phyloP scores from a whole-genome alignment of 1,284 basidiomycete genomes.

The Abortiporus biennis region DNA sequence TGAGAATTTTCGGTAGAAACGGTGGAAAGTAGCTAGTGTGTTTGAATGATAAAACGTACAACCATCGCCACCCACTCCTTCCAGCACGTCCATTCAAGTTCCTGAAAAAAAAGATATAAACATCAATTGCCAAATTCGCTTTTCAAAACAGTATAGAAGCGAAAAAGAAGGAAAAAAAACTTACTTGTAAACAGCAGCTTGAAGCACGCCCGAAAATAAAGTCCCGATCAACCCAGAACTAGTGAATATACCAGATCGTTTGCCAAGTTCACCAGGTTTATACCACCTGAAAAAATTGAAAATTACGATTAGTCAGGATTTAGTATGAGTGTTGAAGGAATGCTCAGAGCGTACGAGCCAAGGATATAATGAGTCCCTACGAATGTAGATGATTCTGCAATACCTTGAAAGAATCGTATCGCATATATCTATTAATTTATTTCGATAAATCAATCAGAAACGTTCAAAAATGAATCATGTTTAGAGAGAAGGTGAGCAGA shows the following conservation, averaged over 20 bases:
- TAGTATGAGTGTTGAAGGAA: neutral
- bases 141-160: neutral
- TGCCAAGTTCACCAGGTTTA: conserved; percentile 60
- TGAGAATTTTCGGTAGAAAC: neutral
- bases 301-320: neutral
- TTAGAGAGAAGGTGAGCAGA: too few species aligned
- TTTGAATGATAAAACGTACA: conserved; percentile 33
- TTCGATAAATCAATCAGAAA: conserved; percentile 1
- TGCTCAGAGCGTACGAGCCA: conserved; percentile 40
- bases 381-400: conserved; percentile 70
- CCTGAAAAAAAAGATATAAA: conserved; percentile 22
- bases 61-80: conserved; percentile 67
- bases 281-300: conserved; percentile 55
- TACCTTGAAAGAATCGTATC: conserved; percentile 70
- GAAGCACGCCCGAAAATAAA: conserved; percentile 69
- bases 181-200: conserved; percentile 58
- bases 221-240: conserved; percentile 61
- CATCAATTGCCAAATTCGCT: too few species aligned
- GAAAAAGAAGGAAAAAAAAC: conserved; percentile 4
- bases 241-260: conserved; percentile 68
- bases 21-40: neutral
- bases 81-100: conserved; percentile 54
- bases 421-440: conserved; percentile 47
- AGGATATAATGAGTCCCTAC: conserved; percentile 72
- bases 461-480: too few species aligned